Evolutionary conservation across 805 yeast genomes (phyloP).

Genomic region (Pichia manshurica): DNA sequence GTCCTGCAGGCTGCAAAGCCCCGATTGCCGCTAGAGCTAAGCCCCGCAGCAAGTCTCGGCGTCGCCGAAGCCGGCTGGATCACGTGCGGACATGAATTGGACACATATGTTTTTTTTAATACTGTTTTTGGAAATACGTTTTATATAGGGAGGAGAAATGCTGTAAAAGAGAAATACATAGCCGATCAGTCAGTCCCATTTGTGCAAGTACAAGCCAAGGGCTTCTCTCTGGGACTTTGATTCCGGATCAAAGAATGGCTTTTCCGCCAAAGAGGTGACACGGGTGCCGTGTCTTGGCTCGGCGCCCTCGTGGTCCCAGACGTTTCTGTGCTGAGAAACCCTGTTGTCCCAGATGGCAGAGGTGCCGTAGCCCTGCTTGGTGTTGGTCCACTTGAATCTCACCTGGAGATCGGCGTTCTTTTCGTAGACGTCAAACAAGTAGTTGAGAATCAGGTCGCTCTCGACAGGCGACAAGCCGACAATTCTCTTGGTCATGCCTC

Average conservation of each 20-base stretch:
- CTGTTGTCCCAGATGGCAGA: conserved; percentile 49
- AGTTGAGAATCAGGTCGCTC: conserved; percentile 41
- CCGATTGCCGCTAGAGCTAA: too few relatives aligned
- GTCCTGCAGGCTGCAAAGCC: too few relatives aligned
- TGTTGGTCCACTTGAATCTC: conserved; percentile 42
- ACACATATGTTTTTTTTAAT: too few relatives aligned
- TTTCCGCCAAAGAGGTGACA: conserved; percentile 48
- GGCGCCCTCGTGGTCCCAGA: conserved; percentile 38
- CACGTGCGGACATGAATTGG: too few relatives aligned
- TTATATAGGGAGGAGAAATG: too few relatives aligned
- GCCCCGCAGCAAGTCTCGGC: too few relatives aligned
- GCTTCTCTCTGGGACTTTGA: conserved; percentile 50
- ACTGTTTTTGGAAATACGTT: too few relatives aligned
- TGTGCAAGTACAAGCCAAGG: conserved; percentile 31
- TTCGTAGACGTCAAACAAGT: conserved; percentile 42
- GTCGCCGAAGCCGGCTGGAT: too few relatives aligned
- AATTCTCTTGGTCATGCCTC: conserved; percentile 45
- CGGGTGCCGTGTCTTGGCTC: conserved; percentile 49
- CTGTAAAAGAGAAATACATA: background rate
- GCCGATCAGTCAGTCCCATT: conserved; percentile 6
- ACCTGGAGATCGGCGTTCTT: conserved; percentile 49
- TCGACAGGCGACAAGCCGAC: conserved; percentile 48
- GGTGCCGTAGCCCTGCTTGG: conserved; percentile 35
- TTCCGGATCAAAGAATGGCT: conserved; percentile 44
- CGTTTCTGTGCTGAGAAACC: conserved; percentile 39